Evolutionary conservation across 2,329 filamentous ascomycete genomes (phyloP), one percentile per base, ranked within the genome.

Genomic region (Penicillium expansum): DNA sequence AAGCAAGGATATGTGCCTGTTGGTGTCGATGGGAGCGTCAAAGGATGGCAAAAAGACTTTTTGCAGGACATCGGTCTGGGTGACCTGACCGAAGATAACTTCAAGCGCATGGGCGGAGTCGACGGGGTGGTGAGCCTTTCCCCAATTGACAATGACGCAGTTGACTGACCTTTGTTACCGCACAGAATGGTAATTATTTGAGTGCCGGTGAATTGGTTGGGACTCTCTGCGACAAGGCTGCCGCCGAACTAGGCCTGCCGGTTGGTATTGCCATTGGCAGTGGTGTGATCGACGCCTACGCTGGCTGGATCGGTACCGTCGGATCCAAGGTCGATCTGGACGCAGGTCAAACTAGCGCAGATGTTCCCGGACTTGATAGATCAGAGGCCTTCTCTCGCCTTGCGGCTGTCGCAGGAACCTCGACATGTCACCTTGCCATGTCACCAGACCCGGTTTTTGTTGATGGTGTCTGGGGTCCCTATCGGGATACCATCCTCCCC

Each of bases 281-380:
- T 69, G 92, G 92, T 74, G 94, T 99, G 62, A 99, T 99, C 70
- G 94, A 99, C 73, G 94, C 94, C 18, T 99, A 99, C 69, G 94
- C 94, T 58, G 94, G 94, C 62, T 99, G 94, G 94, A 94, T 99
- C 65, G 94, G 94, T 59, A 97, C 94, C 1, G 94, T 99, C n/a
- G 94, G 94, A 57, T 93, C 94, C 59, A 97, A 97, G 75, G 91
- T 97, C 66, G 84, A 91, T 63, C 83, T 95, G 16, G 81, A 82
- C 39, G 77, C 81, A 56, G 85, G 89, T 55, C 83, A 88, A 47
- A 82, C 93, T 38, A 87, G 88, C 70, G 80, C 84, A 58, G 83
- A 83, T 35, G 81, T 83, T 5, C 83, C 89, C 1, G 86, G 89
- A 70, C 95, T 96, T 75, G 91, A 96, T 71, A 84, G 94, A n/a